Base-by-base conservation (phyloP, 2,329 filamentous ascomycete genomes). In the Trichophyton verrucosum region DNA sequence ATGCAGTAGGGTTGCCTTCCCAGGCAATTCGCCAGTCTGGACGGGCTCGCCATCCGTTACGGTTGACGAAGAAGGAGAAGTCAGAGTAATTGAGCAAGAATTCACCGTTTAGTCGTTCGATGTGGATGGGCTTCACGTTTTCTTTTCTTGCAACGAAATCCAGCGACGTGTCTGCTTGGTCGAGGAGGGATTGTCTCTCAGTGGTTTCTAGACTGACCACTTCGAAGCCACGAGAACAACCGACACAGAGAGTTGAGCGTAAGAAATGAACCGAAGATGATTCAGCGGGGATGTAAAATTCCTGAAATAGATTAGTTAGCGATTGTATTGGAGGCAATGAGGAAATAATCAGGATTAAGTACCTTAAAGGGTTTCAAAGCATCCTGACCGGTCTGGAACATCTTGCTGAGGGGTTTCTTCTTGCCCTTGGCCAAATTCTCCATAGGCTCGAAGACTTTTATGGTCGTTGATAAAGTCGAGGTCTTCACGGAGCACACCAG, bases 381-480 rank as follows among this genome's bases (percentile, higher is more conserved):
- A 73, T 99, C 94, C 72, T 96, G 91, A 7, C 91, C 90, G 66
- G 83, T 86, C 64, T 90, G 90, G 76, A 99, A 92, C 86, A 99
- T 95, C 77, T 95, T 96, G 66, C 89, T 87, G 63, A 99, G 86
- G 17, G 94, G 92, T 72, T 96, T 95, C 78, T 95, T 96, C 79
- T 94, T 95, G 62, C 89, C 89, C 77, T 91, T 94, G 60, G 88
- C 87, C 81, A 95, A 87, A 64, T 90, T 88, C 71, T 97, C 94
- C 76, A 95, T 96, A 0, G 94, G 94, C 76, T 99, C 92, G 75
- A 90, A 97, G n/a, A 97, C 94, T 76, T 97, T 97, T 79, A 99
- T 96, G 1, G 92, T 97, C 13, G 90, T 95, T 59, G 90, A 96
- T 36, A 97, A 79, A 2, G 91, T 89, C 17, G 88, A 92, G 46